A percentile compares a stretch with the other conserved stretches of the same genome.
Conservation (phyloP, 202 grass and related monocot species). For the Carex arenaria region DNA sequence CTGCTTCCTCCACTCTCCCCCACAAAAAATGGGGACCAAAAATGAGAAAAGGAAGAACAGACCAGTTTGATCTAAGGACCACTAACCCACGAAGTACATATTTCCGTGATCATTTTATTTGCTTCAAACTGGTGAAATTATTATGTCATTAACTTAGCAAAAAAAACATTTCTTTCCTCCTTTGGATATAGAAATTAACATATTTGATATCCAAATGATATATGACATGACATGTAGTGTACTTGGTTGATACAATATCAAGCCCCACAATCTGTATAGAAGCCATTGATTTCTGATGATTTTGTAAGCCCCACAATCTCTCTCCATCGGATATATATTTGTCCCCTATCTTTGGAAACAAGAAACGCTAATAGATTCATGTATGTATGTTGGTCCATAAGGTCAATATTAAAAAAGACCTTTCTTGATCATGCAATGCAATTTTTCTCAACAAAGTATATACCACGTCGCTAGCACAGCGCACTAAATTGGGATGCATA, state of each 20-base stretch:
- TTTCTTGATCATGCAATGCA: not conserved
- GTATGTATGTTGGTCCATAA: not conserved
- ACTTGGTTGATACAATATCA: conserved; percentile 13
- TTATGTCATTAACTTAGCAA: too few species aligned
- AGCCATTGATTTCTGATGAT: not conserved
- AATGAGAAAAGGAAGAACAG: not conserved
- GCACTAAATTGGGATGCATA: too few species aligned
- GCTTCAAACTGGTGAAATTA: too few species aligned
- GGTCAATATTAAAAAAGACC: not conserved
- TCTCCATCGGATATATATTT: not conserved
- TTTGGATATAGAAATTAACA: not conserved
- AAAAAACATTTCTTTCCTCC: not conserved
- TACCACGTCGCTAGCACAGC: too few species aligned
- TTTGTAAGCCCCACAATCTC: not conserved
- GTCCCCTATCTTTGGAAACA: not conserved
- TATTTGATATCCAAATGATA: not conserved
- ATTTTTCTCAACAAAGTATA: not conserved
- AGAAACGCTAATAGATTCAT: not conserved
- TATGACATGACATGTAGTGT: not conserved
- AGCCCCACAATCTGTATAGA: not conserved
- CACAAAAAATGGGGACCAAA: not conserved
- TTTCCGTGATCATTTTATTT: too few species aligned
- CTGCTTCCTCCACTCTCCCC: not conserved
- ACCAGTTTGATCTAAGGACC: not conserved
- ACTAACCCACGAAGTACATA: too few species aligned